Percentiles rank a stretch among this genome's conserved stretches.
Conservation (phyloP, 2,329 filamentous ascomycete species). For the Dichotomopilus funicola region DNA sequence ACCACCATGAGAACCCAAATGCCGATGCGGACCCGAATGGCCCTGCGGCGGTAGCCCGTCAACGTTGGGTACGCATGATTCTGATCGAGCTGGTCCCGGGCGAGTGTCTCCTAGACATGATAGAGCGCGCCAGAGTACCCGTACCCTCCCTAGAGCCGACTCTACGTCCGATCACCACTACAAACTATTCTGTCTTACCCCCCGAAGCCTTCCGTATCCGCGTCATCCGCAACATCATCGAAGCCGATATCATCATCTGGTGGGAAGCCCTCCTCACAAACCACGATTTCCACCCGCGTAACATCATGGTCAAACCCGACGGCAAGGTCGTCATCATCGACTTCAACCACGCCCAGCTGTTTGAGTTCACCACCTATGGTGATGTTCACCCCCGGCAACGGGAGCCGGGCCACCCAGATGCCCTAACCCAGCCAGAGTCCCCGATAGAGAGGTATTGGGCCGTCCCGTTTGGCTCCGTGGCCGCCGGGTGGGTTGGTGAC, state of each 20-base stretch:
- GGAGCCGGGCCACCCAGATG: neutral
- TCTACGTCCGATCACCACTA: too few relatives aligned
- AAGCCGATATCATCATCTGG: neutral
- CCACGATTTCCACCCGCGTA: neutral
- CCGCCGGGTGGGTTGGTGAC: neutral
- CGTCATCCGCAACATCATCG: neutral
- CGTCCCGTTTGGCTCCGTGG: neutral
- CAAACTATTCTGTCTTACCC: neutral
- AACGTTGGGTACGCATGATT: conserved; percentile 1
- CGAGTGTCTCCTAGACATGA: neutral
- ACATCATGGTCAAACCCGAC: conserved; percentile 2
- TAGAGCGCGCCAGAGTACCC: neutral
- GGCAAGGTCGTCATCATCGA: neutral
- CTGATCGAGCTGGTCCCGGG: neutral
- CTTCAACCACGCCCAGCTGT: neutral
- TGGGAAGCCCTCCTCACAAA: neutral
- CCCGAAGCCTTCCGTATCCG: neutral
- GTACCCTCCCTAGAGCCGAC: too few relatives aligned
- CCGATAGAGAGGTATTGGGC: neutral
- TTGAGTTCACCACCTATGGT: neutral
- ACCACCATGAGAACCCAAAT: too few relatives aligned
- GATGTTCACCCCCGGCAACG: neutral
- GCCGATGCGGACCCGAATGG: too few relatives aligned
- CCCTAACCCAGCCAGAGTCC: neutral
- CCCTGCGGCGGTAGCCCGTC: too few relatives aligned